phyloP scores from a whole-genome alignment of 139 green algal genomes.

The Picochlorum sp. region DNA sequence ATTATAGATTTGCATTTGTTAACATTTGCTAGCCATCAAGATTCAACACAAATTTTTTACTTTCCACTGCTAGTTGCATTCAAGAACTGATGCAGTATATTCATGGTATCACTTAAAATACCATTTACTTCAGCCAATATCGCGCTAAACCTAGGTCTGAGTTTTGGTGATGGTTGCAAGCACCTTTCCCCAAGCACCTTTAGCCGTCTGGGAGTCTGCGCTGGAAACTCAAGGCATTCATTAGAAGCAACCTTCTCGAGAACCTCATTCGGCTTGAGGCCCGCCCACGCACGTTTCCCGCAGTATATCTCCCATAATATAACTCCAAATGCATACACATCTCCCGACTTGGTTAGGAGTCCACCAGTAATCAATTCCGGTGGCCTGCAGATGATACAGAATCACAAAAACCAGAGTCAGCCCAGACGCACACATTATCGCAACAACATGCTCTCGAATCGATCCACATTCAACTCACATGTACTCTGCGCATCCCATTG shows the following conservation, averaged over 20 bases:
- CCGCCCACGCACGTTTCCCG: constrained; percentile 26
- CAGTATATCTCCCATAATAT: constrained; percentile 30
- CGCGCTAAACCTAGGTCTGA: constrained; percentile 20
- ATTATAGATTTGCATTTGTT: not conserved
- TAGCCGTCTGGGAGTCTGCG: constrained; percentile 21
- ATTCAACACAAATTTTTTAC: too few relatives aligned
- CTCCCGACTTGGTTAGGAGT: constrained; percentile 20
- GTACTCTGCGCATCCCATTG: constrained; percentile 29
- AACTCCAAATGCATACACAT: constrained; percentile 38
- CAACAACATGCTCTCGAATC: too few relatives aligned
- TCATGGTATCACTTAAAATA: constrained; percentile 20
- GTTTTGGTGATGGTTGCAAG: constrained; percentile 8
- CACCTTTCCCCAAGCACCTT: constrained; percentile 22
- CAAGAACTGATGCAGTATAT: constrained; percentile 26
- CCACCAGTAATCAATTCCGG: constrained; percentile 24
- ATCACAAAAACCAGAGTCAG: not conserved
- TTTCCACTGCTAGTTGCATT: not conserved
- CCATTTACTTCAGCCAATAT: constrained; percentile 23
- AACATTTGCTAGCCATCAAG: not conserved
- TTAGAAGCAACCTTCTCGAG: constrained; percentile 23
- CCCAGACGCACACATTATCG: not conserved
- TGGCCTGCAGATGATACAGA: constrained; percentile 1
- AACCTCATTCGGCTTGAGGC: constrained; percentile 28
- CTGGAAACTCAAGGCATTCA: constrained; percentile 26
- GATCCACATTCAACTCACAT: constrained; percentile 20